These are phyloP conservation scores for Agaricus blazei DNA, from an alignment of 768 basidiomycete species.

Conservation along the genomic window DNA sequence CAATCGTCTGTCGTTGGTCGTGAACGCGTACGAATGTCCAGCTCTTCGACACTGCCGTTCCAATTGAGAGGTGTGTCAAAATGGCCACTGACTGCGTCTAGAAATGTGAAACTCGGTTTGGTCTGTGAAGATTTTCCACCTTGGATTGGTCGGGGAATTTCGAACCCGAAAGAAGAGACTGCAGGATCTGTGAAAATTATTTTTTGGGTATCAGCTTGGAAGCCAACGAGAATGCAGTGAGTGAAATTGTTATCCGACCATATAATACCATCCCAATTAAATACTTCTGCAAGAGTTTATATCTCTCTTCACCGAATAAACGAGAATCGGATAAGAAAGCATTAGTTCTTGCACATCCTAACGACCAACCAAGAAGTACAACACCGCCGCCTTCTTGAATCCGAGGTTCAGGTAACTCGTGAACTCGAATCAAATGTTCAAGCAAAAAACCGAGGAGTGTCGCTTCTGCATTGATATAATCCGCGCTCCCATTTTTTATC, in stretches of 20 bases:
- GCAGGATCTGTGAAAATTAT: conserved; percentile 24
- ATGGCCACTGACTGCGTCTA: conserved; percentile 24
- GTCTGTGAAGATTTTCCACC: conserved; percentile 17
- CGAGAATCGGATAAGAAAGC: conserved; percentile 22
- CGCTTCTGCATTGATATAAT: conserved; percentile 22
- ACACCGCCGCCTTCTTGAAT: conserved; percentile 27
- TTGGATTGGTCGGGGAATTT: conserved; percentile 19
- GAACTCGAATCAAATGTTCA: conserved; percentile 20
- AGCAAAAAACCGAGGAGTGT: conserved; percentile 24
- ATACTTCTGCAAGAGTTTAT: conserved; percentile 23
- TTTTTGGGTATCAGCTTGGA: not conserved
- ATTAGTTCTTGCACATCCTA: conserved; percentile 24
- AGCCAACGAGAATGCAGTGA: not conserved
- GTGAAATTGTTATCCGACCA: conserved; percentile 18
- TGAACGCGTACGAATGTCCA: conserved; percentile 18
- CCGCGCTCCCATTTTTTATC: conserved; percentile 18
- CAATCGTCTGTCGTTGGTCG: conserved; percentile 15
- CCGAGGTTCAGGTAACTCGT: conserved; percentile 21
- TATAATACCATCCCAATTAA: conserved; percentile 26
- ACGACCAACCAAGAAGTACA: conserved; percentile 35
- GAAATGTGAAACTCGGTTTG: conserved; percentile 16
- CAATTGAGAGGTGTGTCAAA: conserved; percentile 19
- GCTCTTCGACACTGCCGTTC: conserved; percentile 13
- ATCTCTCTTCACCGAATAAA: conserved; percentile 17
- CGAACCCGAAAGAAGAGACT: conserved; percentile 21